These are phyloP conservation scores for Paramyrothecium sp. DNA, from an alignment of 2,329 filamentous ascomycete genomes.

Conservation along the genomic window DNA sequence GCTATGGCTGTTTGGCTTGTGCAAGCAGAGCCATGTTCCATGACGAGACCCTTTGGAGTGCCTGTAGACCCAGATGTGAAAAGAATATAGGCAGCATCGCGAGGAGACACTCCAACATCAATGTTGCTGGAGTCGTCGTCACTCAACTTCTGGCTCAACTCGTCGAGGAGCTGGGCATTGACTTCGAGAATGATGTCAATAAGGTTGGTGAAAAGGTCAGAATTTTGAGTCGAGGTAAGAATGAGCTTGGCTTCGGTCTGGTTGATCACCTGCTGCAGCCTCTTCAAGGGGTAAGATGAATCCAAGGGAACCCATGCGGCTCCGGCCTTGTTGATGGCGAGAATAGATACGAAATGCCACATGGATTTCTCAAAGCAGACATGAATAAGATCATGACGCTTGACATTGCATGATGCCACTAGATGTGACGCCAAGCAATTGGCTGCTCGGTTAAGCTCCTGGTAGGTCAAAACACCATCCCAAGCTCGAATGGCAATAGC, in stretches of 20 bases:
- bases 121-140: not conserved
- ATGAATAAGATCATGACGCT: slow-evolving; percentile 6
- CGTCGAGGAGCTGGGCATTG: not conserved
- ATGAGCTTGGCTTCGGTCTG: slow-evolving; percentile 6
- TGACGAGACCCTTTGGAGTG: slow-evolving; percentile 14
- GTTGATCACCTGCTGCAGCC: slow-evolving; percentile 8
- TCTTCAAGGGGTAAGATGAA: slow-evolving; percentile 30
- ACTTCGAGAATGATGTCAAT: not conserved
- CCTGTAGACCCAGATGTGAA: slow-evolving; percentile 17
- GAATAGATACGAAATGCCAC: slow-evolving; percentile 18
- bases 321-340: slow-evolving; percentile 27
- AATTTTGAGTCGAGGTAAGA: not conserved
- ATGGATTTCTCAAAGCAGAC: slow-evolving; percentile 21
- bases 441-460: slow-evolving; percentile 17
- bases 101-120: not conserved
- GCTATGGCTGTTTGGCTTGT: not conserved
- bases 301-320: slow-evolving; percentile 29
- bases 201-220: not conserved
- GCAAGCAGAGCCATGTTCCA: slow-evolving; percentile 9
- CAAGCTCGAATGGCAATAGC: not conserved
- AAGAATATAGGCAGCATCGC: slow-evolving; percentile 6
- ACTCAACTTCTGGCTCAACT: not conserved
- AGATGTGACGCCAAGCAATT: slow-evolving; percentile 32
- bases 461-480: not conserved
- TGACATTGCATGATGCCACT: slow-evolving; percentile 7